These are phyloP conservation scores for Rhizoclosmatium globosum DNA, from an alignment of 192 early-diverging fungal genomes.

Conservation along the genomic window DNA sequence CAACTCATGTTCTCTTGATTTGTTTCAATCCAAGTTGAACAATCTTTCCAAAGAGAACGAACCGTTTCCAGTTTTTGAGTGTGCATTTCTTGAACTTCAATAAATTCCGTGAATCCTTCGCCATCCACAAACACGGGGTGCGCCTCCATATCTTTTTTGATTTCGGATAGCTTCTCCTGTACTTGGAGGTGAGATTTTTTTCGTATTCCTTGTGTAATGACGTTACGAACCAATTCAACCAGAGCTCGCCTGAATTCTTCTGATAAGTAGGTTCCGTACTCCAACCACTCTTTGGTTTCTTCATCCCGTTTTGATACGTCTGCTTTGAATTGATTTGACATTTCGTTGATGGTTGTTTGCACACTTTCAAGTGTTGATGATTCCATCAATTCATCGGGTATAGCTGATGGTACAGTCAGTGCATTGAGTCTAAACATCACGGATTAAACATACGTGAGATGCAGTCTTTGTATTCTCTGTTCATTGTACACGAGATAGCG, in stretches of 20 bases:
- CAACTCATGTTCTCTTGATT: conserved; percentile 15
- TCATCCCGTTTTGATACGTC: not conserved
- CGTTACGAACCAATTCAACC: conserved; percentile 2
- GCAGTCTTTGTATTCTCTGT: conserved; percentile 18
- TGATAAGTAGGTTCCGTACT: conserved; percentile 21
- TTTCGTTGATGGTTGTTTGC: not conserved
- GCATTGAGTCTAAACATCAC: not conserved
- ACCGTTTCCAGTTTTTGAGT: conserved; percentile 17
- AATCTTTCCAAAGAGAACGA: conserved; percentile 7
- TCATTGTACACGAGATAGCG: conserved; percentile 34
- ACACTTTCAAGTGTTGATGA: not conserved
- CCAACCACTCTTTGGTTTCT: conserved; percentile 8
- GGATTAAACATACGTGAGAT: not conserved
- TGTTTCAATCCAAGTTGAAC: conserved; percentile 11
- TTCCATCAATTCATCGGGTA: not conserved
- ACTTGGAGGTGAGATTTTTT: not conserved
- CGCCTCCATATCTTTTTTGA: not conserved
- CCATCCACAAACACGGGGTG: conserved; percentile 1
- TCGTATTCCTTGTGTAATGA: not conserved
- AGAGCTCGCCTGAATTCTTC: not conserved
- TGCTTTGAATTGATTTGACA: not conserved
- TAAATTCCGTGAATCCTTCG: not conserved
- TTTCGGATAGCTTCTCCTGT: conserved; percentile 14
- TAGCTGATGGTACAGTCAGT: not conserved
- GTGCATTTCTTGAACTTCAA: conserved; percentile 2